Percentiles rank a stretch among this genome's conserved stretches.
Conservation (phyloP, 169 alveolate species). For the Plasmodium gallinaceum region DNA sequence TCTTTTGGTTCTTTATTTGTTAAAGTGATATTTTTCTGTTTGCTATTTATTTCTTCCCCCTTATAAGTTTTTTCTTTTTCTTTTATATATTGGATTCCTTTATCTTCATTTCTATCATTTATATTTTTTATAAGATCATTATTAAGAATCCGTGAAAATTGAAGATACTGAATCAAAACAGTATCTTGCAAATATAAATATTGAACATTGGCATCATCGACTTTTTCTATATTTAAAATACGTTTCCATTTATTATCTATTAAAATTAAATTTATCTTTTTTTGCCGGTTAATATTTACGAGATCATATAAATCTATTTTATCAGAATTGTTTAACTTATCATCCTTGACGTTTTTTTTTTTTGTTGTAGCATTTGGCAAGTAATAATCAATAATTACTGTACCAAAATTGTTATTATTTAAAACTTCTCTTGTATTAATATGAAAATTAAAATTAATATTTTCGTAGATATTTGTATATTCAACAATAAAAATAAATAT, state of each 20-base stretch:
- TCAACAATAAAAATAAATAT: slow-evolving; percentile 47
- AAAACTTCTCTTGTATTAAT: slow-evolving; percentile 63
- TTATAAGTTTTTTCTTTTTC: background rate
- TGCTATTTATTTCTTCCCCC: background rate
- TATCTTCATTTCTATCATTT: background rate
- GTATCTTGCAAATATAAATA: slow-evolving; percentile 53
- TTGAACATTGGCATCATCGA: slow-evolving; percentile 24
- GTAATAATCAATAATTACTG: slow-evolving; percentile 57
- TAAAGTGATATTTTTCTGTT: background rate
- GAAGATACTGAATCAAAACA: slow-evolving; percentile 59
- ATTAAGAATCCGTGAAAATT: slow-evolving; percentile 38
- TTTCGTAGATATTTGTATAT: slow-evolving; percentile 36
- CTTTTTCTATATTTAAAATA: slow-evolving; percentile 18
- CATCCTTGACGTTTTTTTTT: background rate
- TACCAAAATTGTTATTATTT: slow-evolving; percentile 51
- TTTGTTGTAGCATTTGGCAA: slow-evolving; percentile 43
- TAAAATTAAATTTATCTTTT: slow-evolving; percentile 43
- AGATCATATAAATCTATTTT: slow-evolving; percentile 46
- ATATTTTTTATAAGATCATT: slow-evolving; percentile 5
- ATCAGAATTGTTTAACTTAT: background rate
- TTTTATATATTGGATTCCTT: background rate
- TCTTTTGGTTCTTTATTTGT: no score
- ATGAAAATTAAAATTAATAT: slow-evolving; percentile 16
- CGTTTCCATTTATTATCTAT: slow-evolving; percentile 57
- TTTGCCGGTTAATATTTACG: slow-evolving; percentile 54